These are phyloP conservation scores for Apiotrichum mycotoxinovorans DNA, from an alignment of 1,284 basidiomycete species.

Conservation along the genomic window DNA sequence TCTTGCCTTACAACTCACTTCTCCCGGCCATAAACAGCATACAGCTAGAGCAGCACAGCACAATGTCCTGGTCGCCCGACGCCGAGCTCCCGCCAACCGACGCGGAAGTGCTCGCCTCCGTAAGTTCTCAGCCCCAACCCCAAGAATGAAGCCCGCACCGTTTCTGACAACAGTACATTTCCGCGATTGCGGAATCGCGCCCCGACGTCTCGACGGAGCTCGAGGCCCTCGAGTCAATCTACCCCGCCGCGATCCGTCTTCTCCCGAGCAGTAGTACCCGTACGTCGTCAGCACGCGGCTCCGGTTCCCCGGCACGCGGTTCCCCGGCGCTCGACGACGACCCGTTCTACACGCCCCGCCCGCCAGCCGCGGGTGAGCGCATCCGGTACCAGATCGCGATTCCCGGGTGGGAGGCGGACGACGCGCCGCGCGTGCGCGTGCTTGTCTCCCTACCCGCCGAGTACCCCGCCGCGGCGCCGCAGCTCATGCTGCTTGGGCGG, in stretches of 20 bases:
- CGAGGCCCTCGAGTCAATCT: slow-evolving; percentile 76
- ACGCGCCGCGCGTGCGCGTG: slow-evolving; percentile 54
- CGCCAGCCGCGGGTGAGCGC: slow-evolving; percentile 31
- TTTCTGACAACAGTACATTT: slow-evolving; percentile 34
- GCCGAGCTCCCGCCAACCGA: background rate
- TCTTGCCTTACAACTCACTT: no score
- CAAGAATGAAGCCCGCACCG: no score
- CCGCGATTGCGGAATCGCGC: slow-evolving; percentile 34
- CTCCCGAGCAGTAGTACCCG: no score
- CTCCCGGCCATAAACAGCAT: background rate
- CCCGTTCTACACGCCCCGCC: background rate
- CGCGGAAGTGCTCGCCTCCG: background rate
- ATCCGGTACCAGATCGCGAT: slow-evolving; percentile 65
- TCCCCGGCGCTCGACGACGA: background rate
- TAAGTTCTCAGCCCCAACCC: background rate
- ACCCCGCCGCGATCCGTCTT: slow-evolving; percentile 59
- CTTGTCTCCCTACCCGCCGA: slow-evolving; percentile 68
- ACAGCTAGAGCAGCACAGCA: background rate
- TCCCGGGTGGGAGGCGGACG: slow-evolving; percentile 54
- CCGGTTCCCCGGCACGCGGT: slow-evolving; percentile 6
- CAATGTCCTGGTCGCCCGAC: slow-evolving; percentile 1
- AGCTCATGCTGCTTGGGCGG: slow-evolving; percentile 76
- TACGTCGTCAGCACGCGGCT: no score
- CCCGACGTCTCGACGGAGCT: slow-evolving; percentile 44
- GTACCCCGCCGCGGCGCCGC: slow-evolving; percentile 72